A percentile compares a stretch with the other conserved stretches of the same genome.
Evolutionary conservation across 805 yeast genomes (phyloP).

Genomic region (Ogataea paraovalis): DNA sequence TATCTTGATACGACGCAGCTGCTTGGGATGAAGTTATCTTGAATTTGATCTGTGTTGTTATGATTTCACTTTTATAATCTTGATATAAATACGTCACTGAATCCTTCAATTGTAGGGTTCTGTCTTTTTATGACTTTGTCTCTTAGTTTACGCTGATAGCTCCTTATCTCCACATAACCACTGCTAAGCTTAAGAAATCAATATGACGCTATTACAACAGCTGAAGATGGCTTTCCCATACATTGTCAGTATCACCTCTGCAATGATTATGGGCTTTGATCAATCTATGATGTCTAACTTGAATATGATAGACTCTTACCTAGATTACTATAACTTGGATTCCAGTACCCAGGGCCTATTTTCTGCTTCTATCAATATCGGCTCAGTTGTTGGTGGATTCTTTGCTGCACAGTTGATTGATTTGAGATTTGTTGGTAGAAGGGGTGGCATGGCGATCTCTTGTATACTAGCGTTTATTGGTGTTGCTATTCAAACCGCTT

Average conservation of each 20-base stretch:
- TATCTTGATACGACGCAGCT: neutral
- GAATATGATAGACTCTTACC: slow-evolving; percentile 23
- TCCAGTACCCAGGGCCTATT: slow-evolving; percentile 23
- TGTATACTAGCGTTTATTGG: slow-evolving; percentile 29
- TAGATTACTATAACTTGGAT: slow-evolving; percentile 22
- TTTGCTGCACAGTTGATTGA: slow-evolving; percentile 24
- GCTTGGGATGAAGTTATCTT: neutral
- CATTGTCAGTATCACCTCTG: slow-evolving; percentile 2
- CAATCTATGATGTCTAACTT: slow-evolving; percentile 26
- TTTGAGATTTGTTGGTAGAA: slow-evolving; percentile 26
- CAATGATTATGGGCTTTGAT: slow-evolving; percentile 22
- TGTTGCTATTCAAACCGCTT: slow-evolving; percentile 35
- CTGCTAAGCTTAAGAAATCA: neutral
- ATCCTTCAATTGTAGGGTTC: neutral
- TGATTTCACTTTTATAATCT: neutral
- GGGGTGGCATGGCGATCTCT: slow-evolving; percentile 26
- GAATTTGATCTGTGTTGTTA: neutral
- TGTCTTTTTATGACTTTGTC: neutral
- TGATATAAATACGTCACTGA: neutral
- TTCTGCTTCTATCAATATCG: slow-evolving; percentile 27
- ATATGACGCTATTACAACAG: neutral
- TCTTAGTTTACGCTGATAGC: neutral
- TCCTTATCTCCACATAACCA: neutral
- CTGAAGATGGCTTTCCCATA: neutral
- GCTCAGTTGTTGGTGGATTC: slow-evolving; percentile 26